Evolutionary conservation across 2,329 filamentous ascomycete species (phyloP).

Genomic region (Xylariaceae sp.): DNA sequence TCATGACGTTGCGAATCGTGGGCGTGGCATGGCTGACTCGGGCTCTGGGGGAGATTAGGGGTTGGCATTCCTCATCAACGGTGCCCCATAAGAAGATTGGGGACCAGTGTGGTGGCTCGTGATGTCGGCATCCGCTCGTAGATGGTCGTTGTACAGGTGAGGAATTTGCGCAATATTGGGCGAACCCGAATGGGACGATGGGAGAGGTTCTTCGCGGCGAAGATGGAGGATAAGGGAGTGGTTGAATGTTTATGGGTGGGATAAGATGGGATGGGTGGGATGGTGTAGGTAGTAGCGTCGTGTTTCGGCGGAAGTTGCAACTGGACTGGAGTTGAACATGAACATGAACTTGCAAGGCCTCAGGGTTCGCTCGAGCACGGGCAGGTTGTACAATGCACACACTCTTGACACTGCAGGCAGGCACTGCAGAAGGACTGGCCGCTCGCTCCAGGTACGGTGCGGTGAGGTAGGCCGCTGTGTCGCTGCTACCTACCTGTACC

Average conservation of each 20-base stretch:
- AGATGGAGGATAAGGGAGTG: slow-evolving; percentile 1
- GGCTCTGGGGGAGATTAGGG: slow-evolving; percentile 18
- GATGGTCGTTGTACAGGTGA: not conserved
- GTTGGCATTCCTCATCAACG: slow-evolving; percentile 30
- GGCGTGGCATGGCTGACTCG: slow-evolving; percentile 20
- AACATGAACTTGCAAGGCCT: too few relatives aligned
- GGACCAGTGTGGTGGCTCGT: slow-evolving; percentile 25
- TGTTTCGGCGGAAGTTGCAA: too few relatives aligned
- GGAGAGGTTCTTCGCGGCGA: slow-evolving; percentile 5
- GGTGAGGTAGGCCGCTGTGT: not conserved
- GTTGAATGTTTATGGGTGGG: not conserved
- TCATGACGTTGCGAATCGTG: slow-evolving; percentile 8
- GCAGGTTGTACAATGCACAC: too few relatives aligned
- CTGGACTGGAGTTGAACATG: too few relatives aligned
- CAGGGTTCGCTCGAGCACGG: too few relatives aligned
- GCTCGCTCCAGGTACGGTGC: too few relatives aligned
- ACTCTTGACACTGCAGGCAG: too few relatives aligned
- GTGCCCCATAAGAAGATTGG: slow-evolving; percentile 23
- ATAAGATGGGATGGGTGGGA: too few relatives aligned
- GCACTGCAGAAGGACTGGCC: too few relatives aligned
- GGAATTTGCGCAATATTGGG: not conserved
- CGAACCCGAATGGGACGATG: slow-evolving; percentile 1
- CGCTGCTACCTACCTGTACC: too few relatives aligned
- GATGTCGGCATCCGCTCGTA: slow-evolving; percentile 24
- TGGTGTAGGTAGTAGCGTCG: not conserved